Percentiles rank a stretch among this genome's conserved stretches.
These are phyloP conservation scores for Beauveria brongniartii DNA, from an alignment of 2,329 filamentous ascomycete genomes.

Conservation along the genomic window DNA sequence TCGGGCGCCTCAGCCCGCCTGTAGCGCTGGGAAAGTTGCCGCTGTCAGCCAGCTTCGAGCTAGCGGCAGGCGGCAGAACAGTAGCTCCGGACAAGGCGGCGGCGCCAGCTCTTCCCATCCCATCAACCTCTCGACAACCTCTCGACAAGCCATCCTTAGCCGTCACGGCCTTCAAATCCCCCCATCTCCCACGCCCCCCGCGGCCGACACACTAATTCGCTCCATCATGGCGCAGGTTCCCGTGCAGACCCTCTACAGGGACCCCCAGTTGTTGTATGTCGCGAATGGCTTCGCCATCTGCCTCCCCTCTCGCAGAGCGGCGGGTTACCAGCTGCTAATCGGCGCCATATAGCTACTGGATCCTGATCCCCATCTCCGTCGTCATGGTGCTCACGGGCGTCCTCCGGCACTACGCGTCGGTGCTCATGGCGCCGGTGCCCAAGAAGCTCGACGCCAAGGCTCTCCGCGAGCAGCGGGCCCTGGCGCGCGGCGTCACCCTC, in stretches of 20 bases:
- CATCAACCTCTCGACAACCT: neutral
- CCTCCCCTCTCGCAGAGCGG: too few relatives aligned
- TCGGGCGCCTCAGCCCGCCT: neutral
- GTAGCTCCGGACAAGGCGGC: slow-evolving; percentile 6
- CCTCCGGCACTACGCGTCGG: slow-evolving; percentile 89
- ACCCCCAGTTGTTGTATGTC: slow-evolving; percentile 92
- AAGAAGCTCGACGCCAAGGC: slow-evolving; percentile 71
- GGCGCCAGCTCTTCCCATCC: neutral
- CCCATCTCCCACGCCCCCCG: neutral
- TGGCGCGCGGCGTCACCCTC: slow-evolving; percentile 76
- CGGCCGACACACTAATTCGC: neutral
- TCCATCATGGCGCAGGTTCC: slow-evolving; percentile 69
- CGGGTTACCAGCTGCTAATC: neutral
- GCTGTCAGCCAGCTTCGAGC: neutral
- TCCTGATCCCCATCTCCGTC: slow-evolving; percentile 90
- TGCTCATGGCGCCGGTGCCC: slow-evolving; percentile 77
- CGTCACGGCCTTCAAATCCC: neutral
- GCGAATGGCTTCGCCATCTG: neutral
- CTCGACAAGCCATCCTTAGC: neutral
- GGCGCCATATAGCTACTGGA: slow-evolving; percentile 73
- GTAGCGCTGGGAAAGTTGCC: neutral
- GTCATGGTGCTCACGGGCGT: slow-evolving; percentile 98
- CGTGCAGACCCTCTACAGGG: slow-evolving; percentile 93
- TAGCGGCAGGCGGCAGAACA: slow-evolving; percentile 14
- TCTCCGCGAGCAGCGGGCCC: slow-evolving; percentile 77